Base-by-base conservation (phyloP, 441 rosid genomes). In the Corymbia citriodora region DNA sequence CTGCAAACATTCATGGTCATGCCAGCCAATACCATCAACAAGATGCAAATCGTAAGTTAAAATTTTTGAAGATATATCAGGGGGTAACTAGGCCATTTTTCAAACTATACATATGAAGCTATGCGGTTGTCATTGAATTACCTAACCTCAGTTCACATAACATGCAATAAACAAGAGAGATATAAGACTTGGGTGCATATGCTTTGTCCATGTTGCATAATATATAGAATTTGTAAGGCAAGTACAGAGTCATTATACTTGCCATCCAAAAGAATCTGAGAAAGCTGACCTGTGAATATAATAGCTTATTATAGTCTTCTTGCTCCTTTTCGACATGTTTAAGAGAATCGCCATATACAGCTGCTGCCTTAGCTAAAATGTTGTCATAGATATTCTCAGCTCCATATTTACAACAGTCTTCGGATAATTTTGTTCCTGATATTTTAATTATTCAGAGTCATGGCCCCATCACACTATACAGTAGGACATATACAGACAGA, bases 301-400 rank as follows among this genome's bases (percentile, higher is more conserved):
- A 90, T 70, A 94, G 93, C 88, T 90, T 92, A 91, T 94, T 95
- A 87, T 93, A 95, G 63, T 96, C 98, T 89, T 97, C 98, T 89
- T 95, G 97, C 93, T 97, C 99, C 93, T 96, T 96, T 91, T 96
- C 99, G 40, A 95, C 96, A 89, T 98, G 99, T 92, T 96, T 96
- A 79, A 94, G 92, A 92, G 99, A 96, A 94, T 96, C 99, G 74
- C 99, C 99, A 86, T 96, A 98, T 91, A 97, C 94, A 87, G 98
- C 98, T 54, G 99, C 99, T 93, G 98, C 97, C 92, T 97, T 98
- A 31, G 99, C 98, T 29, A 98, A 93, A 82, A 96, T 90, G 92
- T 95, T 96, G 88, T 96, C 97, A 25, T 95, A 94, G 89, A 96
- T 95, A 92, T 96, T 97, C 91, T 98, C 99, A 27, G 97, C 94